These are phyloP conservation scores for Favolaschia claudopus DNA, from an alignment of 768 basidiomycete species.

Conservation along the genomic window DNA sequence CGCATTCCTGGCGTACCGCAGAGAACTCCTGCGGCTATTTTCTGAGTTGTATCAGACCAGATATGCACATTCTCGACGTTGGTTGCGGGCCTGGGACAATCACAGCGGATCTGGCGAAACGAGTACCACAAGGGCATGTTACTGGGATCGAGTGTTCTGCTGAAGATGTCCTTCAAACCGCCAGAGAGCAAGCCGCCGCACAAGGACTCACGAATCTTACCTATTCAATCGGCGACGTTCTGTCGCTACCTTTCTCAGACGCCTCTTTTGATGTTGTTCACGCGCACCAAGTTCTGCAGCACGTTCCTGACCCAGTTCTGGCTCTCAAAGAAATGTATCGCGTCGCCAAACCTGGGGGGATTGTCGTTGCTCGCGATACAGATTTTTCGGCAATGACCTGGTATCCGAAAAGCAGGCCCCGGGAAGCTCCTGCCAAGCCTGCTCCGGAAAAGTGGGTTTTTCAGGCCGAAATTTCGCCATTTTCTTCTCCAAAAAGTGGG, in stretches of 20 bases:
- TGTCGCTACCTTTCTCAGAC: slow-evolving; percentile 46
- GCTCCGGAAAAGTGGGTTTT: no score
- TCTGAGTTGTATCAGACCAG: slow-evolving; percentile 42
- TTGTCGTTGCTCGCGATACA: slow-evolving; percentile 53
- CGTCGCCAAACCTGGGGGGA: slow-evolving; percentile 52
- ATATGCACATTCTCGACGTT: slow-evolving; percentile 54
- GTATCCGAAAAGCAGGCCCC: no score
- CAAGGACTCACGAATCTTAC: slow-evolving; percentile 44
- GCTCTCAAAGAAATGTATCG: slow-evolving; percentile 56
- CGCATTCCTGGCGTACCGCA: slow-evolving; percentile 47
- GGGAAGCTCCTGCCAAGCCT: no score
- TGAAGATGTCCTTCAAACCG: slow-evolving; percentile 43
- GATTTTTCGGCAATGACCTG: slow-evolving; percentile 44
- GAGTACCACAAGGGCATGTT: slow-evolving; percentile 49
- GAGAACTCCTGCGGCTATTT: slow-evolving; percentile 52
- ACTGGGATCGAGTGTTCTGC: slow-evolving; percentile 49
- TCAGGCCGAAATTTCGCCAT: no score
- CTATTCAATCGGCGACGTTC: slow-evolving; percentile 49
- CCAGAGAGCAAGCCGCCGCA: slow-evolving; percentile 35
- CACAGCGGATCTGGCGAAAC: slow-evolving; percentile 49
- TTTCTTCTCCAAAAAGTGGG: no score
- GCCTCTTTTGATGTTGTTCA: slow-evolving; percentile 57
- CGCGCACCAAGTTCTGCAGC: slow-evolving; percentile 58
- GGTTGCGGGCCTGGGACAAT: slow-evolving; percentile 64
- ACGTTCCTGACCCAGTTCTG: slow-evolving; percentile 48